These are phyloP conservation scores for Aspergillus ruber DNA, from an alignment of 2,329 filamentous ascomycete species.

Conservation along the genomic window DNA sequence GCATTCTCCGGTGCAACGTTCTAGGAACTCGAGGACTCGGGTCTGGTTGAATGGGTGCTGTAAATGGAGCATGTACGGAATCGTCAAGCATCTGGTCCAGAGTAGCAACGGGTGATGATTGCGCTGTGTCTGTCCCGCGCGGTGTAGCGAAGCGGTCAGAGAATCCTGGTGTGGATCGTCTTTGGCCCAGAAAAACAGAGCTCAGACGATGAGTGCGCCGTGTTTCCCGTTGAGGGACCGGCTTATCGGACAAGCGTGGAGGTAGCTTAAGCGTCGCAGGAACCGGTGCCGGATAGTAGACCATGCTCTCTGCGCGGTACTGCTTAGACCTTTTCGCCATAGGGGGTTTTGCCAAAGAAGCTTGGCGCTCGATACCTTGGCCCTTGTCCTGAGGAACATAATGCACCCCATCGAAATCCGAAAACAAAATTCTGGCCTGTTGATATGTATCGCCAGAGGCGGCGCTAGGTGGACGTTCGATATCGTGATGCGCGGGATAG, in stretches of 20 bases:
- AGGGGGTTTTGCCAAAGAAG: slow-evolving; percentile 35
- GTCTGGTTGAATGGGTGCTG: slow-evolving; percentile 79
- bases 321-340: slow-evolving; percentile 33
- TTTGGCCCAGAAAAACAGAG: slow-evolving; percentile 50
- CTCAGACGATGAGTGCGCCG: slow-evolving; percentile 68
- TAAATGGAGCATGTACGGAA: slow-evolving; percentile 78
- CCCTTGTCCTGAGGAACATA: slow-evolving; percentile 27
- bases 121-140: neutral
- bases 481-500: slow-evolving; percentile 8
- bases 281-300: slow-evolving; percentile 92
- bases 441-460: slow-evolving; percentile 43
- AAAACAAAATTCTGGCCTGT: slow-evolving; percentile 39
- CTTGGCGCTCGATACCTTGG: slow-evolving; percentile 20
- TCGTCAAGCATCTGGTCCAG: slow-evolving; percentile 89
- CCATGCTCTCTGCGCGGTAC: slow-evolving; percentile 64
- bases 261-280: slow-evolving; percentile 90
- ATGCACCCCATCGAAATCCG: slow-evolving; percentile 47
- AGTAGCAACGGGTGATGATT: slow-evolving; percentile 79
- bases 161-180: slow-evolving; percentile 26
- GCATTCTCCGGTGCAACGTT: slow-evolving; percentile 23
- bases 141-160: neutral
- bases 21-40: slow-evolving; percentile 72
- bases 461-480: slow-evolving; percentile 32
- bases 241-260: slow-evolving; percentile 72
- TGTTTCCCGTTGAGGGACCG: slow-evolving; percentile 59